Evolutionary conservation across 805 yeast genomes (phyloP).

Genomic region (Candida bentonensis): DNA sequence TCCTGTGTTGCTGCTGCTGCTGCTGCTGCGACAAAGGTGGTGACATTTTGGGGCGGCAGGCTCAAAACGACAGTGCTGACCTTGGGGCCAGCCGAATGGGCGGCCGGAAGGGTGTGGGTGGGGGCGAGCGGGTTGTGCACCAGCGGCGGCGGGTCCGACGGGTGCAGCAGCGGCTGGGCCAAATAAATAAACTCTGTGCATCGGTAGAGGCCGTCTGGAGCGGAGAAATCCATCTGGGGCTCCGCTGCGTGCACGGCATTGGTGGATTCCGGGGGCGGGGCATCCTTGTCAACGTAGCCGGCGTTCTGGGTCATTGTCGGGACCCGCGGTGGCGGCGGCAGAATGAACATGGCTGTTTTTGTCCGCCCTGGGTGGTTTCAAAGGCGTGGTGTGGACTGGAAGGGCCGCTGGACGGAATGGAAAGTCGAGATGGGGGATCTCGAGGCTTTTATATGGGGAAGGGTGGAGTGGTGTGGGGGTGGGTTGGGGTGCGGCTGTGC

Average conservation of each 20-base stretch:
- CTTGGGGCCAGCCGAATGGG: slow-evolving; percentile 8
- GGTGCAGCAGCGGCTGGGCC: slow-evolving; percentile 27
- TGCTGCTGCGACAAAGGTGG: background rate
- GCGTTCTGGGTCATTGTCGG: background rate
- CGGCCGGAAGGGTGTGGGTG: slow-evolving; percentile 15
- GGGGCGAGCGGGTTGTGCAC: slow-evolving; percentile 24
- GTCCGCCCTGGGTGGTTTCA: no score
- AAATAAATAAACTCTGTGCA: slow-evolving; percentile 18
- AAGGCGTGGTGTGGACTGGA: no score
- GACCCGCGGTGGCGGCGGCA: background rate
- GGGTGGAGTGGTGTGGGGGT: no score
- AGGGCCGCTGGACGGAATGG: no score
- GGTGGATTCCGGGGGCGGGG: background rate
- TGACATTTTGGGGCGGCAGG: background rate
- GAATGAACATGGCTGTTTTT: background rate
- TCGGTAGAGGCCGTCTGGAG: slow-evolving; percentile 21
- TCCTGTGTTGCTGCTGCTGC: slow-evolving; percentile 5
- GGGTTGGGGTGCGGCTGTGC: no score
- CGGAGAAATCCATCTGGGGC: background rate
- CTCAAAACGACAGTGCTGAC: background rate
- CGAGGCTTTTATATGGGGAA: no score
- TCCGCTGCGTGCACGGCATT: background rate
- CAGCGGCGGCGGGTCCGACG: slow-evolving; percentile 21
- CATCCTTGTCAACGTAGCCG: slow-evolving; percentile 1
- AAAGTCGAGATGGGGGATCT: no score